phyloP scores from a whole-genome alignment of 352 stramenopile genomes.

The Pythium plurisporium region DNA sequence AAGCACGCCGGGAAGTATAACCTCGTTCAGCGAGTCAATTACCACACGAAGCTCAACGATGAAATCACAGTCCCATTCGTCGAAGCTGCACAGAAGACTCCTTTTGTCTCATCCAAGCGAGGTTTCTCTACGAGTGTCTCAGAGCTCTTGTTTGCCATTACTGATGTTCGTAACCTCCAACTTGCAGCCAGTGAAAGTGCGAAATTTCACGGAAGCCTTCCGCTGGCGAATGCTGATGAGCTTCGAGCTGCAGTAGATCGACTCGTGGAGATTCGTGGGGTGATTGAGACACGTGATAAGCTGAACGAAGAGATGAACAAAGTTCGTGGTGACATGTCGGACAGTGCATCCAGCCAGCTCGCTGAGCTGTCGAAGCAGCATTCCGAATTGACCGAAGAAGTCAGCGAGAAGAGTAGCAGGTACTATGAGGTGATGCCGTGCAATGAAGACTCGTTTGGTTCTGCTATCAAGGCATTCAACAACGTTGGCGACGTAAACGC shows the following conservation, averaged over 20 bases:
- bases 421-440: constrained; percentile 82
- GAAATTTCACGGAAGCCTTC: constrained; percentile 47
- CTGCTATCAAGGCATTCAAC: constrained; percentile 62
- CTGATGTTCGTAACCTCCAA: constrained; percentile 63
- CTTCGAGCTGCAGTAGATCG: constrained; percentile 39
- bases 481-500: constrained; percentile 47
- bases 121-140: constrained; percentile 34
- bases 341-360: constrained; percentile 35
- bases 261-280: constrained; percentile 39
- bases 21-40: constrained; percentile 55
- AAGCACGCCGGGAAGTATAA: constrained; percentile 76
- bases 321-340: constrained; percentile 41
- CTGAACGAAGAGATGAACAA: constrained; percentile 46
- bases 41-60: constrained; percentile 46
- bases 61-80: constrained; percentile 55
- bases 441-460: constrained; percentile 54
- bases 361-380: constrained; percentile 46
- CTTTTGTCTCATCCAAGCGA: constrained; percentile 34
- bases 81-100: constrained; percentile 27
- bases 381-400: constrained; percentile 45
- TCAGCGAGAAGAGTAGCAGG: constrained; percentile 67
- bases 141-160: constrained; percentile 61
- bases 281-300: constrained; percentile 48
- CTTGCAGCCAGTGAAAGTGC: constrained; percentile 51
- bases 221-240: constrained; percentile 59